Base-by-base conservation (phyloP, 163 green algal genomes). In the Chlamydomonas reinhardtii region DNA sequence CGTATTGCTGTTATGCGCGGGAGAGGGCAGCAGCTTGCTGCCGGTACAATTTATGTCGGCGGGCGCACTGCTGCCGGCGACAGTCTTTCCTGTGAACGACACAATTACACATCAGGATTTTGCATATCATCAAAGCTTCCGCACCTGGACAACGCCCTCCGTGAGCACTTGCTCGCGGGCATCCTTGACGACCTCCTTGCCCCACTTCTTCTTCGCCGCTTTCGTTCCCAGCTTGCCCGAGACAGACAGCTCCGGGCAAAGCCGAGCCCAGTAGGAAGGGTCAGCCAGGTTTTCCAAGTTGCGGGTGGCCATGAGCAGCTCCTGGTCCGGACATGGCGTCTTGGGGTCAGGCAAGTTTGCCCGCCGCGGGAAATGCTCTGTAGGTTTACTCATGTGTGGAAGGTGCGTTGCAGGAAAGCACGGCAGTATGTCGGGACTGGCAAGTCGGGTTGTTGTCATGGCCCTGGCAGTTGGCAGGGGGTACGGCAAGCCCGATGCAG, bases 161-260 rank as follows among this genome's bases (percentile, higher is more conserved):
- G 22, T 2, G 34, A 69, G 14, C 2, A 87, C 59, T 27, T 89
- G 88, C n/a, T 74, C 37, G 25, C 52, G 43, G 1, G 65, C 24
- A 32, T 69, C 65, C 3, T 74, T 15, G 3, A 68, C 8, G 20
- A 61, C 34, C 19, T 77, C 59, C 24, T 61, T 19, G 16, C 27
- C 6, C 48, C 1, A 14, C 48, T 56, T 56, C 65, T 43, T n/a
- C 11, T 54, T 73, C 31, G 70, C 5, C 1, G 69, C 31, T 20
- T 86, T 71, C 2, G 31, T 19, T 11, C 27, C 31, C 0, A 74
- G 31, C 6, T 56, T 52, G 0, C 71, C 86, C 34, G n/a, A 24
- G 15, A 88, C 82, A 25, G 48, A 25, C 11, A 91, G 75, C 37
- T 80, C 65, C 14, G 82, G 82, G 54, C 82, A 89, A 20, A 91